Base-by-base conservation (phyloP, 805 yeast species). In the Wickerhamiella hasegawae region DNA sequence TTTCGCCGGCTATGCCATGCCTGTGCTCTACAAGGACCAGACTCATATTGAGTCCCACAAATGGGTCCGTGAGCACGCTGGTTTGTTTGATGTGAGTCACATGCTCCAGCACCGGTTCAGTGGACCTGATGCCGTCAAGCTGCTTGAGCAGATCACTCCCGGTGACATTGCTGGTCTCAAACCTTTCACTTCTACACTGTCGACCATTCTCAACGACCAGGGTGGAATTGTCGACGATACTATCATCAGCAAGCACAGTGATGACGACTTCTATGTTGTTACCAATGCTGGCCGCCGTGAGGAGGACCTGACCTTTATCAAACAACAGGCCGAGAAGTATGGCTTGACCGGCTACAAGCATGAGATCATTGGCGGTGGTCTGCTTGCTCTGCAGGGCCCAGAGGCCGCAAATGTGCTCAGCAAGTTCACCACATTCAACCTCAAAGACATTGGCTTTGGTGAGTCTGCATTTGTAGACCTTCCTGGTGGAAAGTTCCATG, bases 1-100 rank as follows among this genome's bases (percentile, higher is more conserved):
- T 31, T 90, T 81, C 58, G 97, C 97, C 14, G 95, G 95, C n/a
- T 90, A 71, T 51, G 71, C 76, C 32, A 87, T 90, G 96, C 98
- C 98, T 1, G 84, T 90, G 8, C 58, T 83, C 21, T 90, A 85
- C 62, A 68, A 71, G 43, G 74, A 67, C n/a, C 94, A 81, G 58
- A 59, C 81, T 2, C 97, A 87, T 55, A 73, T 83, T 28, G 93
- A 84, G 41, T 84, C 96, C 1, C 98, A 90, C 60, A 69, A 77
- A 35, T 90, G 97, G 97, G 92, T 87, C 0, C 71, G 98, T 55
- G 51, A 62, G 16, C 70, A 80, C 42, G 84, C 85, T 25, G 98
- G 98, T 5, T 62, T 90, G 34, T 90, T 90, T 50, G 98, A 90
- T 54, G 98, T 90, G 34, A 81, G 94, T 36, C 98, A 90, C 58